Evolutionary conservation across 192 early-diverging fungal genomes (phyloP), one percentile per base, ranked within the genome.

Genomic region (Coemansia sp.): DNA sequence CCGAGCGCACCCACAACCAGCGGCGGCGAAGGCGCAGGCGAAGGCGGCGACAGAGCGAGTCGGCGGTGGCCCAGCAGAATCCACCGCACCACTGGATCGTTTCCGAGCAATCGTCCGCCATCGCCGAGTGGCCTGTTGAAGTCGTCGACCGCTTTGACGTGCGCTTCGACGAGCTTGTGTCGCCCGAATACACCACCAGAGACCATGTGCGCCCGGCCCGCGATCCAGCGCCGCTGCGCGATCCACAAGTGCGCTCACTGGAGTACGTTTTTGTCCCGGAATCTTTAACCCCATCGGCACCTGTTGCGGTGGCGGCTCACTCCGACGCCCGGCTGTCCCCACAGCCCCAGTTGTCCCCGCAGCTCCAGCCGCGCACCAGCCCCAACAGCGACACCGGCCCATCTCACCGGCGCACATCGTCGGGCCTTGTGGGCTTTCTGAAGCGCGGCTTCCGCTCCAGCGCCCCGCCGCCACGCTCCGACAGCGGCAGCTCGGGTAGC

Each of bases 81-180:
- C 38, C 28, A 7, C 54, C 34, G 52, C 51, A 24, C 3, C 59
- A 41, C 22, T 62, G 60, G 64, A 18, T 60, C 12, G 58, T 74
- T 1, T 66, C 77, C 0, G 77, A 79, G 54, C 64, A 71, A 50
- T 69, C 77, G 34, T 79, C 77, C 23, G 77, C 77, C 14, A 79
- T 79, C 47, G 71, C 77, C 24, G 64, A 58, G 25, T 79, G 77
- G 77, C 58, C 58, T 1, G 38, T 79, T 54, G 77, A 79, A 2
- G 56, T 79, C 7, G 77, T 79, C 8, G 77, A 79, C 54, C 67
- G 56, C 12, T 79, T 79, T 57, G 67, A 70, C 49, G 71, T 79
- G 61, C 60, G 56, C 27, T 79, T 79, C 54, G 76, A 79, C 38
- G 76, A 73, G 41, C 73, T 76, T 1, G 71, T 79, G n/a, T 62